Percentiles rank a stretch among this genome's conserved stretches.
phyloP scores from a whole-genome alignment of 352 stramenopile genomes.

The Pythium aphanidermatum region DNA sequence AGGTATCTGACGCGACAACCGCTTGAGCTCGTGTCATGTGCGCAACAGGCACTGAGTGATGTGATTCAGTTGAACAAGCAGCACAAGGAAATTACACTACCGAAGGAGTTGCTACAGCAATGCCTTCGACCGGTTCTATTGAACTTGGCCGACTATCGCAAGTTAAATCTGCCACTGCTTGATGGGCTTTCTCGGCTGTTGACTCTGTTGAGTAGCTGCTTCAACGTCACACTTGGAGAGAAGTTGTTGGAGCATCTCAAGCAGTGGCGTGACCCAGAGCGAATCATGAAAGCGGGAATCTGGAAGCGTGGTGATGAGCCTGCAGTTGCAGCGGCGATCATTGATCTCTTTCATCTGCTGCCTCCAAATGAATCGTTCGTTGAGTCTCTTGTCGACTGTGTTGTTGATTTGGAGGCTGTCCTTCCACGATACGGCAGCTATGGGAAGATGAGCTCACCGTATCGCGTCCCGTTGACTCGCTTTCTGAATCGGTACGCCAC shows the following conservation, averaged over 20 bases:
- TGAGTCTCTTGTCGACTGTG: constrained; percentile 93
- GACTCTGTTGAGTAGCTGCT: constrained; percentile 93
- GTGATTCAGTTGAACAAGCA: constrained; percentile 84
- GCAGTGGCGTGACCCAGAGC: constrained; percentile 89
- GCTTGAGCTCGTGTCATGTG: constrained; percentile 72
- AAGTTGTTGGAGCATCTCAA: constrained; percentile 96
- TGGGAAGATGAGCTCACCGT: constrained; percentile 88
- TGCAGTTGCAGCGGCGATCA: constrained; percentile 91
- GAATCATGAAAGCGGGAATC: constrained; percentile 88
- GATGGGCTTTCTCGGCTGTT: constrained; percentile 92
- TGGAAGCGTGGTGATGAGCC: constrained; percentile 94
- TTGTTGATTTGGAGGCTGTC: constrained; percentile 92
- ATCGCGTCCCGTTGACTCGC: constrained; percentile 85
- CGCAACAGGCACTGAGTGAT: constrained; percentile 74
- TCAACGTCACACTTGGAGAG: constrained; percentile 97
- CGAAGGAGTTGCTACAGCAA: constrained; percentile 95
- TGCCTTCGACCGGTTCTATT: constrained; percentile 94
- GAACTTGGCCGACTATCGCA: constrained; percentile 95
- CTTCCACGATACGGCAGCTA: constrained; percentile 89
- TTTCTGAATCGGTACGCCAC: constrained; percentile 93
- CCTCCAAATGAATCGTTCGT: constrained; percentile 94
- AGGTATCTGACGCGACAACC: constrained; percentile 85
- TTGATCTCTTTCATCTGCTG: constrained; percentile 95
- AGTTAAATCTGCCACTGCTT: constrained; percentile 94
- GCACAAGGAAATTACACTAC: constrained; percentile 83